Evolutionary conservation across 2,329 filamentous ascomycete species (phyloP).

Genomic region (Monilinia polystroma): DNA sequence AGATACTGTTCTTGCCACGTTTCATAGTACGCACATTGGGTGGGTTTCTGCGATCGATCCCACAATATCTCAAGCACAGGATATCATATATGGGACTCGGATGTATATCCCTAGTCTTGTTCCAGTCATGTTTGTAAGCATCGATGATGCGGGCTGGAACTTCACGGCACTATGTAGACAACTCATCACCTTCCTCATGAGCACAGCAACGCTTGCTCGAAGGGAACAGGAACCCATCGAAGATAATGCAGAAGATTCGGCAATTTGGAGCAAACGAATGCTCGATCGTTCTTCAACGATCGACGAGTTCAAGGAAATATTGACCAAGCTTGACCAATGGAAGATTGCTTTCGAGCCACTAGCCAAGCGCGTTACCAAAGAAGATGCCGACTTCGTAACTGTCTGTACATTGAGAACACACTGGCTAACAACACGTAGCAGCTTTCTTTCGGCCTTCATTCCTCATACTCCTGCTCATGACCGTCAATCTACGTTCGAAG

Average conservation of each 20-base stretch:
- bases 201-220: conserved; percentile 1
- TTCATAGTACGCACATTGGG: conserved; percentile 19
- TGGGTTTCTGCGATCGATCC: conserved; percentile 10
- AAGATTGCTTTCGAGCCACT: conserved; percentile 15
- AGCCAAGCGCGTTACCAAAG: background rate
- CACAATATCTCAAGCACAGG: conserved; percentile 10
- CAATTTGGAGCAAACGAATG: conserved; percentile 14
- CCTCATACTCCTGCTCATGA: conserved; percentile 3
- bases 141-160: background rate
- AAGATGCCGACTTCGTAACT: conserved; percentile 6
- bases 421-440: conserved; percentile 5
- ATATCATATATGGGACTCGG: conserved; percentile 3
- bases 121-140: background rate
- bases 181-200: conserved; percentile 10
- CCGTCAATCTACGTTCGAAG: conserved; percentile 1
- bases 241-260: background rate
- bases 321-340: conserved; percentile 16
- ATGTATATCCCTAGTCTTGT: conserved; percentile 17
- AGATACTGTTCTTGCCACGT: conserved; percentile 15
- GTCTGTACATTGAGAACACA: background rate
- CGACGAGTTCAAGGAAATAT: conserved; percentile 1
- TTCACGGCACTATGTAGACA: conserved; percentile 4
- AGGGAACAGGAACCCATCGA: background rate
- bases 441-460: conserved; percentile 14
- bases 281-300: background rate